phyloP scores from a whole-genome alignment of 2,329 filamentous ascomycete species.

The Teratosphaeriaceae sp. region DNA sequence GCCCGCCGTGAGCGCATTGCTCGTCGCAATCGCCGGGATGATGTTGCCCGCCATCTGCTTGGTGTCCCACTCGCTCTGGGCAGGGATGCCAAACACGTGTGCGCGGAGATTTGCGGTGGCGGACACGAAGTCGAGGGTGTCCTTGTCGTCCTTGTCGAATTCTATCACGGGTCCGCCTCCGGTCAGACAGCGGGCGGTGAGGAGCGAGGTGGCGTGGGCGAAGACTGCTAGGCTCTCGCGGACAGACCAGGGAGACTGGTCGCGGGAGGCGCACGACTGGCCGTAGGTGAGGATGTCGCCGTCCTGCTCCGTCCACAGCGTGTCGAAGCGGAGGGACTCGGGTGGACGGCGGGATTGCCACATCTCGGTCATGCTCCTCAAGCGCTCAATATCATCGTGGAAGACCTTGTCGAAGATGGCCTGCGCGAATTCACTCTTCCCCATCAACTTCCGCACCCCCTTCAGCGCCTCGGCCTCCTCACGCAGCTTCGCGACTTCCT shows the following conservation, averaged over 20 bases:
- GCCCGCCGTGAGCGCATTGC: slow-evolving; percentile 91
- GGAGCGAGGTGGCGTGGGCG: slow-evolving; percentile 69
- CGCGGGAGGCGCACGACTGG: slow-evolving; percentile 48
- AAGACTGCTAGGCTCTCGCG: slow-evolving; percentile 83
- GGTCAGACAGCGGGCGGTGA: slow-evolving; percentile 65
- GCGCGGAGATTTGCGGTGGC: slow-evolving; percentile 87
- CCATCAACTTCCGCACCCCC: slow-evolving; percentile 73
- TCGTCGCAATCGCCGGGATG: slow-evolving; percentile 95
- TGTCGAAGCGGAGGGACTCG: slow-evolving; percentile 63
- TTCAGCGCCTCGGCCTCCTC: slow-evolving; percentile 79
- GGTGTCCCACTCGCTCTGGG: slow-evolving; percentile 88
- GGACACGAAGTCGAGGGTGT: slow-evolving; percentile 91
- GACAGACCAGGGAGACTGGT: slow-evolving; percentile 73
- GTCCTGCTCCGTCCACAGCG: slow-evolving; percentile 37
- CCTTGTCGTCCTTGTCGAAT: slow-evolving; percentile 95
- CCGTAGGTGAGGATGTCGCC: slow-evolving; percentile 27
- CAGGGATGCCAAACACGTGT: slow-evolving; percentile 78
- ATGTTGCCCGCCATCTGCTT: slow-evolving; percentile 99
- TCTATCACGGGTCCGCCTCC: slow-evolving; percentile 59
- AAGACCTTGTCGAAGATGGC: slow-evolving; percentile 93
- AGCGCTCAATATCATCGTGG: slow-evolving; percentile 70
- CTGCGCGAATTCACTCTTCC: slow-evolving; percentile 66
- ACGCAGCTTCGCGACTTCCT: slow-evolving; percentile 82
- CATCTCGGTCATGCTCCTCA: slow-evolving; percentile 89
- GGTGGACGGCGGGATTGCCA: slow-evolving; percentile 81